Base-by-base conservation (phyloP, 2,329 filamentous ascomycete genomes). In the Phyllosticta paracitricarpa region DNA sequence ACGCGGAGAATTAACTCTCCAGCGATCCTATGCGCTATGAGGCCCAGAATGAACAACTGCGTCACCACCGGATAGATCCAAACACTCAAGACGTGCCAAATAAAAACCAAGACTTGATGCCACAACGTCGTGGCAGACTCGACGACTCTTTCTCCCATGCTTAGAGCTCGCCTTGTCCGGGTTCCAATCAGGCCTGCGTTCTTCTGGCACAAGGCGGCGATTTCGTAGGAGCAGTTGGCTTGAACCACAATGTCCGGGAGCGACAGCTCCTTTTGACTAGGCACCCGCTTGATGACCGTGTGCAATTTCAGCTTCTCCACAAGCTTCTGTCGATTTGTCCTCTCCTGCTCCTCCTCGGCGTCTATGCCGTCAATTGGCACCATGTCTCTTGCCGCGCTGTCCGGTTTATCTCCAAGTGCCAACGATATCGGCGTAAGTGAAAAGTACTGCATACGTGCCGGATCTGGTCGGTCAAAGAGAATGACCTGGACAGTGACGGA, bases 201-300 rank as follows among this genome's bases (percentile, higher is more conserved):
- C 71, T 89, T 93, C 68, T 96, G 91, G 66, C 99, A 79, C 51
- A 96, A 79, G 66, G 86, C 82, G 64, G 94, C 88, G 62, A 99
- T 81, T 73, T 99, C 95, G 78, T 87, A 91, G 0, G 92, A 91
- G 81, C 94, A 99, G 70, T 99, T 99, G 72, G 97, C 88, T 75
- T 97, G 93, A 68, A 92, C 91, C 66, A 97, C 83, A 62, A 97
- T 92, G 61, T 84, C 85, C 4, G 87, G 82, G 30, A 99, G 78
- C 1, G 89, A 88, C 64, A 85, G 82, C 72, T 99, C 94, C 68
- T 96, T 93, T 63, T 86, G 83, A 1, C 93, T 94, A 2, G 87
- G 84, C 2, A 84, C 77, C 69, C 89, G 89, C 66, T 86, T 86
- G 59, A 89, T 79, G 4, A 99, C 91, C 1, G 89, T 93, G 73